Percentiles rank a stretch among this genome's conserved stretches.
These are phyloP conservation scores for Trifolium subterraneum DNA, from an alignment of 306 rosid species.

Conservation along the genomic window DNA sequence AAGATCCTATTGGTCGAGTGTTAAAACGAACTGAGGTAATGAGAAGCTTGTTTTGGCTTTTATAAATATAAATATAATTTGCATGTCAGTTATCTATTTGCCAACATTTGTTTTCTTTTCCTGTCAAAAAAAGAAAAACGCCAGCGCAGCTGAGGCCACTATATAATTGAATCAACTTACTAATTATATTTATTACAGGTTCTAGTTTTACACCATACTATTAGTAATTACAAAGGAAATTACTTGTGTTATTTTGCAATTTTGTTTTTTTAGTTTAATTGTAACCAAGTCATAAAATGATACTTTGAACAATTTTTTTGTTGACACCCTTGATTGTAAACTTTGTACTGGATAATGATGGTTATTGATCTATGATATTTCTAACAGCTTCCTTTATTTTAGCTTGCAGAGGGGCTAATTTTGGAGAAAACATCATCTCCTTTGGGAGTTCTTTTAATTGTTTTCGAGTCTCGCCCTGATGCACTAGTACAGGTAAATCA, in stretches of 20 bases:
- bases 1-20: conserved; percentile 89
- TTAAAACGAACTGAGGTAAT: conserved; percentile 84
- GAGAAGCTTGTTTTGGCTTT: background rate
- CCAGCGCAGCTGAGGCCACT: conserved; percentile 7
- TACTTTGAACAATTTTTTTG: conserved; percentile 25
- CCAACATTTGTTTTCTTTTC: background rate
- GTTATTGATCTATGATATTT: conserved; percentile 39
- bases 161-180: background rate
- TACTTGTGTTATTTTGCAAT: conserved; percentile 28
- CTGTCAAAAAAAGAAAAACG: background rate
- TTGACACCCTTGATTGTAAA: conserved; percentile 24
- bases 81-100: background rate
- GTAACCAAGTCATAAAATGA: conserved; percentile 24
- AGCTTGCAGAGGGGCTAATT: conserved; percentile 92
- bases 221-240: conserved; percentile 22
- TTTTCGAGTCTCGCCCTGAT: conserved; percentile 98
- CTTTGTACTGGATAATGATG: background rate
- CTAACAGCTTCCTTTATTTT: conserved; percentile 44
- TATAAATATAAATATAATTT: background rate
- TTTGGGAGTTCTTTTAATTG: conserved; percentile 89
- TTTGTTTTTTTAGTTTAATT: conserved; percentile 14
- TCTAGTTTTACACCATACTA: conserved; percentile 28
- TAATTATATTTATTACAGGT: conserved; percentile 12
- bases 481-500: conserved; percentile 86
- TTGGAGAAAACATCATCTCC: conserved; percentile 97